Evolutionary conservation across 495 filamentous ascomycete genomes (phyloP).

Genomic region (Daldinia loculata): DNA sequence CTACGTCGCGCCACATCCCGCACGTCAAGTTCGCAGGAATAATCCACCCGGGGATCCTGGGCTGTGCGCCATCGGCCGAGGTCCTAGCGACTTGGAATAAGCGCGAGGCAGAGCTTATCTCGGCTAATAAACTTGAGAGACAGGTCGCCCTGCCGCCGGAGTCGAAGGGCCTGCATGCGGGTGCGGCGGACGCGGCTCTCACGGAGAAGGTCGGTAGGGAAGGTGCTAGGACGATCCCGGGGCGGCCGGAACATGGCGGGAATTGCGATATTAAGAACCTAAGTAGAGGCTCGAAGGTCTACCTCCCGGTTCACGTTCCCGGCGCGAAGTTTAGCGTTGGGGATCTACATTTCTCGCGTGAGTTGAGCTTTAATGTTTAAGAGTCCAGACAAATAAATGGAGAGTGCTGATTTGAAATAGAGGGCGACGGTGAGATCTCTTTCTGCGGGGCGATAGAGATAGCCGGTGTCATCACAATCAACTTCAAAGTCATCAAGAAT

Average conservation of each 20-base stretch:
- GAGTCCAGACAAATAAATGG: neutral
- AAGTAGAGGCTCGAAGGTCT: slow-evolving; percentile 84
- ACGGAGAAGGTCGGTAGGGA: slow-evolving; percentile 82
- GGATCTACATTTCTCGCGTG: slow-evolving; percentile 84
- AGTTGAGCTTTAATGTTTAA: slow-evolving; percentile 23
- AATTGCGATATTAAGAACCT: slow-evolving; percentile 95
- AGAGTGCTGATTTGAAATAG: slow-evolving; percentile 38
- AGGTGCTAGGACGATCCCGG: slow-evolving; percentile 89
- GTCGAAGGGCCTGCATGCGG: slow-evolving; percentile 74
- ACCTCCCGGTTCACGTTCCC: slow-evolving; percentile 81
- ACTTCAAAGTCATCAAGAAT: slow-evolving; percentile 87
- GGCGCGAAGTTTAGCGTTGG: slow-evolving; percentile 95
- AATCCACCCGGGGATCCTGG: slow-evolving; percentile 93
- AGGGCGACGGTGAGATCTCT: slow-evolving; percentile 93
- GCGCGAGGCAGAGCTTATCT: slow-evolving; percentile 81
- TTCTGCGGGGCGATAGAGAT: slow-evolving; percentile 99
- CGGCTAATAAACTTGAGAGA: slow-evolving; percentile 69
- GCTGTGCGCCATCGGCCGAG: slow-evolving; percentile 83
- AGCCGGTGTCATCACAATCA: slow-evolving; percentile 91
- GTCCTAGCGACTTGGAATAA: slow-evolving; percentile 76
- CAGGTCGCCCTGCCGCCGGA: slow-evolving; percentile 84
- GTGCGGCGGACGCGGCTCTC: slow-evolving; percentile 66
- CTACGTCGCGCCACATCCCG: slow-evolving; percentile 89
- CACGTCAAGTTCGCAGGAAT: slow-evolving; percentile 88
- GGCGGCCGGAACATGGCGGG: slow-evolving; percentile 71